Conservation (phyloP, 805 yeast species). For the Saccharomycopsis guyanensis region DNA sequence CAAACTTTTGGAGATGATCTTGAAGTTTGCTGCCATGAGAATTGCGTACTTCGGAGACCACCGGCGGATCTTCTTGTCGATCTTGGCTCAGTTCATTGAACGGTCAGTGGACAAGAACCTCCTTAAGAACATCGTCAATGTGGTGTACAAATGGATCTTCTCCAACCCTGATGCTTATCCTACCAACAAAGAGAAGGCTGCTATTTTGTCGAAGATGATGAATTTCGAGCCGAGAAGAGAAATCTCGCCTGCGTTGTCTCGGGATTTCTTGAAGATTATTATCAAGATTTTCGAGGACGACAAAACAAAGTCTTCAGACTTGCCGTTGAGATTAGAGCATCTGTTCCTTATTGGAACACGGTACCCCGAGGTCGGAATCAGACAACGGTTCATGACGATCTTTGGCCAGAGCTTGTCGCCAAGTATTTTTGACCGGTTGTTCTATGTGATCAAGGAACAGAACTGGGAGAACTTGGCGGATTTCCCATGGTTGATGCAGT, state of each 20-base stretch:
- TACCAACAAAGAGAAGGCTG: conserved; percentile 92
- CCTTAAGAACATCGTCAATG: conserved; percentile 62
- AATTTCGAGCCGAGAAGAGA: conserved; percentile 87
- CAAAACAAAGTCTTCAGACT: conserved; percentile 70
- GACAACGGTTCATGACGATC: conserved; percentile 73
- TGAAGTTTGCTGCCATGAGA: conserved; percentile 71
- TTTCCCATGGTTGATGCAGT: conserved; percentile 92
- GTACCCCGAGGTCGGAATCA: conserved; percentile 62
- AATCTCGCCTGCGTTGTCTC: conserved; percentile 51
- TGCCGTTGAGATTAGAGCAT: conserved; percentile 92
- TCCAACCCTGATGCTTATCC: conserved; percentile 80
- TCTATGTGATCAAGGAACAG: conserved; percentile 87
- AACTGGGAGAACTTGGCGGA: conserved; percentile 96
- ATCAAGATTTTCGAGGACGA: conserved; percentile 82
- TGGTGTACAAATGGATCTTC: conserved; percentile 87
- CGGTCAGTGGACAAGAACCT: conserved; percentile 74
- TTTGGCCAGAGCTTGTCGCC: conserved; percentile 70
- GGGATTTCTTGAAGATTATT: conserved; percentile 76
- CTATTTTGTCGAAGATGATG: conserved; percentile 87
- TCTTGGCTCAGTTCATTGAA: conserved; percentile 85
- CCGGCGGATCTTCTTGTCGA: conserved; percentile 76
- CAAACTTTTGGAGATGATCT: conserved; percentile 61
- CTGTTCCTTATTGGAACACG: conserved; percentile 93
- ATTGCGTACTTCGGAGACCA: conserved; percentile 89
- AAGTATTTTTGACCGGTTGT: conserved; percentile 69